These are phyloP conservation scores for Citrullus colocynthis DNA, from an alignment of 306 rosid genomes.

Conservation along the genomic window DNA sequence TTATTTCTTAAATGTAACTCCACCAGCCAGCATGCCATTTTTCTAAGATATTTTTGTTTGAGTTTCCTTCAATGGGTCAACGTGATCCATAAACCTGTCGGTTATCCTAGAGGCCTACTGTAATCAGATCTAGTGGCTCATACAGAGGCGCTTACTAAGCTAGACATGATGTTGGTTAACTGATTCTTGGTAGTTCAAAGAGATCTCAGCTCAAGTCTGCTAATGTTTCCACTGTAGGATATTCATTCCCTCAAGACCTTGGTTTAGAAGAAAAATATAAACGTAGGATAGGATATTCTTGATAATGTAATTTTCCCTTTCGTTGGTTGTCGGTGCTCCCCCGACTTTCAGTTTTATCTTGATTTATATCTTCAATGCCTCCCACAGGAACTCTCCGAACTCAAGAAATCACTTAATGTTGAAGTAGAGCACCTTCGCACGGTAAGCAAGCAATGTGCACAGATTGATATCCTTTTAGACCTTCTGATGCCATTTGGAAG, in stretches of 20 bases:
- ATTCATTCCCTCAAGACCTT: not conserved
- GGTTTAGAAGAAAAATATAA: not conserved
- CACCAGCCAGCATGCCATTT: not conserved
- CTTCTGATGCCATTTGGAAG: not conserved
- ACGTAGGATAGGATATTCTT: not conserved
- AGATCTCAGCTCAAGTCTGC: not conserved
- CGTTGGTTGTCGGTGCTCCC: not conserved
- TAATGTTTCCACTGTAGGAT: not conserved
- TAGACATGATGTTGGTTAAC: not conserved
- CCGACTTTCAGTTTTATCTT: not conserved
- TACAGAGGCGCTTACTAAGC: not conserved
- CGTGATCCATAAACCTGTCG: not conserved
- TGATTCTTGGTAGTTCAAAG: not conserved
- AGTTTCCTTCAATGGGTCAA: not conserved
- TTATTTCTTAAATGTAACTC: not conserved
- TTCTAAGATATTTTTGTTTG: not conserved
- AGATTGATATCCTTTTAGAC: not conserved
- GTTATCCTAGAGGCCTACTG: not conserved
- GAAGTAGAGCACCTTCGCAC: constrained; percentile 86
- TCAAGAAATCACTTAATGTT: constrained; percentile 79
- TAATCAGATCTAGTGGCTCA: not conserved
- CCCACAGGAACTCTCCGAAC: constrained; percentile 76
- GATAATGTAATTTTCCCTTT: not conserved
- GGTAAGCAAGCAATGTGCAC: constrained; percentile 33
- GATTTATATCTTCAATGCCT: constrained; percentile 8